These are phyloP conservation scores for Ophiosphaerella narmari DNA, from an alignment of 2,329 filamentous ascomycete genomes.

Conservation along the genomic window DNA sequence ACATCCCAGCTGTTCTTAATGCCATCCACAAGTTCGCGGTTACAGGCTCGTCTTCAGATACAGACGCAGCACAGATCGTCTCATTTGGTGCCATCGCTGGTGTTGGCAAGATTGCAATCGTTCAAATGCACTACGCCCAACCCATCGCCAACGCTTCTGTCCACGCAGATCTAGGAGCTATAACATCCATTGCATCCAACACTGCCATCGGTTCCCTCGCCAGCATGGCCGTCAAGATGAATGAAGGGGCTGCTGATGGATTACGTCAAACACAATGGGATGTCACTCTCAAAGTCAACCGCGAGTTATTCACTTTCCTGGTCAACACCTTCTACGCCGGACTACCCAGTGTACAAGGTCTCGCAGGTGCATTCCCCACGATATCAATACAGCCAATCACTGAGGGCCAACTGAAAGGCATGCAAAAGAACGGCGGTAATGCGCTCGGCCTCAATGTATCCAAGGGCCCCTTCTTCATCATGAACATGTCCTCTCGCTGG, in stretches of 20 bases:
- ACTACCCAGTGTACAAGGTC: conserved; percentile 11
- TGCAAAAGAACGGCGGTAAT: conserved; percentile 36
- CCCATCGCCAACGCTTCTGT: conserved; percentile 29
- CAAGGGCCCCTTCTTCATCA: conserved; percentile 23
- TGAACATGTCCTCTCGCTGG: conserved; percentile 28
- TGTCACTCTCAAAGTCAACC: conserved; percentile 31
- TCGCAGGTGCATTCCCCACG: conserved; percentile 20
- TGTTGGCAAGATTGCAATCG: conserved; percentile 27
- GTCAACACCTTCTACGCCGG: conserved; percentile 23
- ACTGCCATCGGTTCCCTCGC: conserved; percentile 25
- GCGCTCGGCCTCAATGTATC: conserved; percentile 29
- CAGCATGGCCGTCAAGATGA: conserved; percentile 26
- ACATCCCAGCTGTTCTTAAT: conserved; percentile 17
- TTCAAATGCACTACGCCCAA: conserved; percentile 30
- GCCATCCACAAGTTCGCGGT: conserved; percentile 18
- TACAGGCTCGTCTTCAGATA: conserved; percentile 20
- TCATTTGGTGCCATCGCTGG: conserved; percentile 5
- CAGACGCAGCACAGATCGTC: conserved; percentile 30
- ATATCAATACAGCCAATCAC: conserved; percentile 32
- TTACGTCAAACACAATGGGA: conserved; percentile 35
- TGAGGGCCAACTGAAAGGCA: conserved; percentile 21
- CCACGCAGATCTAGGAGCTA: conserved; percentile 27
- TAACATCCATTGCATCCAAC: conserved; percentile 26
- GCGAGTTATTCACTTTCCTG: conserved; percentile 23
- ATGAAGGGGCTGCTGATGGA: conserved; percentile 22